Base-by-base conservation (phyloP, 129 eudicot genomes). In the Logfia minima region DNA sequence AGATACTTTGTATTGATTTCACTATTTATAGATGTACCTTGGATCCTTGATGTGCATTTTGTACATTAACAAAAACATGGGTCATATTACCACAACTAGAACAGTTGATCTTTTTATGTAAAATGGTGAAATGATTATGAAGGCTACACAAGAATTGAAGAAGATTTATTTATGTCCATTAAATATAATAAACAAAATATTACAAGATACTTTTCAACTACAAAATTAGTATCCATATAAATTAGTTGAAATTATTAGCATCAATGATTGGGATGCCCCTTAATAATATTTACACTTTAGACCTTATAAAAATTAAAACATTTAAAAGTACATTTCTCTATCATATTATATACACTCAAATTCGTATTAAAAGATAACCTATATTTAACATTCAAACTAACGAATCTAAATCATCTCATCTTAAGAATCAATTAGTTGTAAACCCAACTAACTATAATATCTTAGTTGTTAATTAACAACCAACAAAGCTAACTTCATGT, bases 351-450 rank as follows among this genome's bases (percentile, higher is more conserved):
- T 55, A 18, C 8, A 16, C 61, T 19, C 7, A 18, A 55, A 17
- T 62, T 26, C 3, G n/a, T 4, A 43, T 29, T 43, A 34, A 35
- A 39, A 55, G 31, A 37, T 29, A 10, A 21, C 16, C 21, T 70
- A 22, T 34, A 61, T 48, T 14, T n/a, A 28, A 45, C 66, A n/a
- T 59, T 78, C n/a, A 48, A 48, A 48, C 55, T 14, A 43, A 78
- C 31, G 41, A 37, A 24, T 37, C 11, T 13, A 63, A 37, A 72
- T 52, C 52, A 66, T 53, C 37, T 79, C 35, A 72, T 66, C 17
- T 66, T 29, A 14, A 74, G 71, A 74, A 75, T 80, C 84, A 43
- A 19, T 69, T 69, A 58, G 84, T 71, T 74, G 80, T 58, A 66
- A 34, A 66, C 14, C 19, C 70, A 66, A 32, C 75, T 18, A 59